A percentile compares a stretch with the other conserved stretches of the same genome.
These are phyloP conservation scores for Pyrenophora teres DNA, from an alignment of 2,329 filamentous ascomycete species.

Conservation along the genomic window DNA sequence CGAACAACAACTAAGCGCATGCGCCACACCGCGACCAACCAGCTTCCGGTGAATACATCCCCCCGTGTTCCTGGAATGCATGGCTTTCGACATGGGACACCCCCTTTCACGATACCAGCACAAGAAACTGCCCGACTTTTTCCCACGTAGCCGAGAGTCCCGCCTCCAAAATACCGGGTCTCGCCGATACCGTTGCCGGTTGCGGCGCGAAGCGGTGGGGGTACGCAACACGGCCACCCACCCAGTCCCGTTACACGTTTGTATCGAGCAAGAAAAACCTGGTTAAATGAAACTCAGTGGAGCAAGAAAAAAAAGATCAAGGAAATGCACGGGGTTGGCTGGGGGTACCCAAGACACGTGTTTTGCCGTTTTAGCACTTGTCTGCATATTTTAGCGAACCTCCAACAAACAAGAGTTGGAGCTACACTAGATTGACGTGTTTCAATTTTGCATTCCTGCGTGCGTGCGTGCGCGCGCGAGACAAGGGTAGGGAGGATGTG, in stretches of 20 bases:
- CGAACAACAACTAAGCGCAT: not conserved
- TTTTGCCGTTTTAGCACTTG: not conserved
- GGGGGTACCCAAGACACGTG: not conserved
- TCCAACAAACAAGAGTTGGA: too few species aligned
- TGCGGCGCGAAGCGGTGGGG: conserved; percentile 1
- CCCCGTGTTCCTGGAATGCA: not conserved
- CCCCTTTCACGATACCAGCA: not conserved
- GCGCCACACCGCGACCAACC: not conserved
- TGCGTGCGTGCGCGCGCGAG: too few species aligned
- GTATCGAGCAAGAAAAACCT: not conserved
- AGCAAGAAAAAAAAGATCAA: too few species aligned
- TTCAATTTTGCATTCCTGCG: too few species aligned
- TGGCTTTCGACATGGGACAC: not conserved
- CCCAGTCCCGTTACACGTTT: not conserved
- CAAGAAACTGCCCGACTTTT: not conserved
- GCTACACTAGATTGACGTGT: too few species aligned
- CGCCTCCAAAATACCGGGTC: conserved; percentile 12
- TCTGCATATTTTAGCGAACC: not conserved
- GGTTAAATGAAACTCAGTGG: too few species aligned
- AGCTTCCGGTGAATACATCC: conserved; percentile 3
- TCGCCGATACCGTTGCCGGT: conserved; percentile 11
- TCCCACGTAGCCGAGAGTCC: not conserved
- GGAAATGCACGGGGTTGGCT: too few species aligned
- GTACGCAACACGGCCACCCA: not conserved
- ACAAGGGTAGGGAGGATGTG: too few species aligned